Base-by-base conservation (phyloP, 768 basidiomycete species). In the Auriscalpium vulgare region DNA sequence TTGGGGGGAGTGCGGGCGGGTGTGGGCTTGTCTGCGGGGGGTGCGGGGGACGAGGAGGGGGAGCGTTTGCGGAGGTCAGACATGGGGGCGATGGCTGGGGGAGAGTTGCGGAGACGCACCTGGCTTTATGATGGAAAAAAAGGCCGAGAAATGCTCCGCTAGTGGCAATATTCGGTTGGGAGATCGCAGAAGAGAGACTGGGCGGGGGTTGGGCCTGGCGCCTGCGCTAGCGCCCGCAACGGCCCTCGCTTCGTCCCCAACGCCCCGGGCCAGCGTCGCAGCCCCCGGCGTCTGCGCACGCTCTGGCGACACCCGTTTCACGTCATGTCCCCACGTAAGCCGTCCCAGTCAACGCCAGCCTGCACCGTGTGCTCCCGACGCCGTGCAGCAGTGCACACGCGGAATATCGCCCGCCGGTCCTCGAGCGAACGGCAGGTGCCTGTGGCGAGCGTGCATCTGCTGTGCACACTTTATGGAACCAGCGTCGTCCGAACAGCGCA, bases 21-120 rank as follows among this genome's bases (percentile, higher is more conserved):
- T 1, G 45, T 11, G 13, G 17, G 50, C 47, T 59, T 55, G 35
- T 45, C 29, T 23, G 50, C 35, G 46, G 53, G 4, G 23, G 53
- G 57, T 47, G 50, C 54, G 5, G 59, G 59, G 23, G 59, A 60
- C 29, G 56, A 54, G 19, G 59, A 61, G n/a, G 51, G 56, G 45
- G 59, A 60, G 52, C 61, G 59, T 40, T 55, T 49, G 59, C 61
- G 61, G 16, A 62, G 49, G 35, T 62, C 59, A 46, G 59, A 35
- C 59, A 62, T 60, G 46, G 59, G 19, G 47, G 23, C 5, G 8
- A 37, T 36, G 36, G 35, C 46, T 37, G 57, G 29, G 56, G 40
- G 23, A 29, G 44, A 36, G 54, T 50, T 46, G 51, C 47, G 47
- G 46, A 40, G 56, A 37, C 23, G 54, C 35, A 47, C 43, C 38